These are phyloP conservation scores for Mycena latifolia DNA, from an alignment of 768 basidiomycete species.

Conservation along the genomic window DNA sequence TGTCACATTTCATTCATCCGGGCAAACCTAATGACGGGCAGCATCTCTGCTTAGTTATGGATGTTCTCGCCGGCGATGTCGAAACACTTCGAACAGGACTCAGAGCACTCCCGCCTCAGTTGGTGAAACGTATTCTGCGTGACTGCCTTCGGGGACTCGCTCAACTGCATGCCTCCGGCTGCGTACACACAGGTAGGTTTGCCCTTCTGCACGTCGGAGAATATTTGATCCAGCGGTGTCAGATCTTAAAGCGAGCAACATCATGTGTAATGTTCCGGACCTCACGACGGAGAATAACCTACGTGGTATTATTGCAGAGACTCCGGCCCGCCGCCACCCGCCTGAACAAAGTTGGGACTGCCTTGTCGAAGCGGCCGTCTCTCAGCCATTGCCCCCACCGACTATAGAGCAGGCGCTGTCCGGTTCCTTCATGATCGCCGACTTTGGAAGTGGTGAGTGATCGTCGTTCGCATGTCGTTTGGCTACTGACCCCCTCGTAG, in stretches of 20 bases:
- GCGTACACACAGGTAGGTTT: conserved; percentile 26
- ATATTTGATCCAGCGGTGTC: background rate
- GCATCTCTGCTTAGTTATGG: conserved; percentile 31
- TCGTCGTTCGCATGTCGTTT: background rate
- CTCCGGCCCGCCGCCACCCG: conserved; percentile 23
- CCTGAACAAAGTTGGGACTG: conserved; percentile 21
- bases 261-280: conserved; percentile 17
- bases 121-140: conserved; percentile 29
- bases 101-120: conserved; percentile 13
- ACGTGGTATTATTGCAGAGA: background rate
- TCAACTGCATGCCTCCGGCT: conserved; percentile 16
- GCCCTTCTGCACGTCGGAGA: background rate
- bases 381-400: conserved; percentile 30
- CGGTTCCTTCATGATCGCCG: conserved; percentile 1
- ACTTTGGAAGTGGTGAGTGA: conserved; percentile 33
- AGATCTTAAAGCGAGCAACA: conserved; percentile 34
- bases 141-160: conserved; percentile 34
- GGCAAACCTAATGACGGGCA: conserved; percentile 25
- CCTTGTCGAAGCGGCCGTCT: conserved; percentile 20
- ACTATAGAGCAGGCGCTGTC: conserved; percentile 19
- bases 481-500: conserved; percentile 4
- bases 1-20: conserved; percentile 16
- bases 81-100: conserved; percentile 4
- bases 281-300: conserved; percentile 11
- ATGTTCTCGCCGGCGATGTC: conserved; percentile 29